phyloP scores from a whole-genome alignment of 371 early-diverging fungal species.

The Mortierella sp. region DNA sequence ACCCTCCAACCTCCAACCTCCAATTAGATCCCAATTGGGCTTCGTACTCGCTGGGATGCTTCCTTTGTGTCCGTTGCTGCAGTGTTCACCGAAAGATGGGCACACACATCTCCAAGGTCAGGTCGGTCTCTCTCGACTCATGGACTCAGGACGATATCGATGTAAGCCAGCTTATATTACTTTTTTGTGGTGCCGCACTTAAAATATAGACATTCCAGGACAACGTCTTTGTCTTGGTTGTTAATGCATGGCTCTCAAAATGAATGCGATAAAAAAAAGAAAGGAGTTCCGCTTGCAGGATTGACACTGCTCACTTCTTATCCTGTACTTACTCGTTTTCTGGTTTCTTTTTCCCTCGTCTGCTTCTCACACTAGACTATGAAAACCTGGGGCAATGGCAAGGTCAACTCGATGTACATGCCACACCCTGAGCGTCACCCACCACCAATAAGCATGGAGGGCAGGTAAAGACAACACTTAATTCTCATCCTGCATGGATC shows the following conservation, averaged over 20 bases:
- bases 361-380: slow-evolving; percentile 61
- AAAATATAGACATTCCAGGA: slow-evolving; percentile 6
- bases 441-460: slow-evolving; percentile 74
- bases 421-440: slow-evolving; percentile 79
- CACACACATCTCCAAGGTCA: slow-evolving; percentile 95
- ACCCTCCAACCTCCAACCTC: neutral
- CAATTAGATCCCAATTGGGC: slow-evolving; percentile 95
- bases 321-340: neutral
- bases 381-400: slow-evolving; percentile 85
- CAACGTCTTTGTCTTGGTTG: neutral
- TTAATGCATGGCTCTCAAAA: slow-evolving; percentile 8
- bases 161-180: slow-evolving; percentile 53
- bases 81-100: slow-evolving; percentile 95
- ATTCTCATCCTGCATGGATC: neutral
- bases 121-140: slow-evolving; percentile 91
- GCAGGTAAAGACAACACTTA: slow-evolving; percentile 62
- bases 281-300: neutral
- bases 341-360: neutral
- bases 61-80: slow-evolving; percentile 95
- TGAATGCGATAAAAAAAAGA: neutral
- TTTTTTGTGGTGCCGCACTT: neutral
- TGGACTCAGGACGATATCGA: slow-evolving; percentile 96
- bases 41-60: slow-evolving; percentile 93
- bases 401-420: slow-evolving; percentile 82
- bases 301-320: neutral